Percentiles rank a stretch among this genome's conserved stretches.
Evolutionary conservation across 1,139 yeast genomes (phyloP).

Genomic region (Yamadazyma diddensiae): DNA sequence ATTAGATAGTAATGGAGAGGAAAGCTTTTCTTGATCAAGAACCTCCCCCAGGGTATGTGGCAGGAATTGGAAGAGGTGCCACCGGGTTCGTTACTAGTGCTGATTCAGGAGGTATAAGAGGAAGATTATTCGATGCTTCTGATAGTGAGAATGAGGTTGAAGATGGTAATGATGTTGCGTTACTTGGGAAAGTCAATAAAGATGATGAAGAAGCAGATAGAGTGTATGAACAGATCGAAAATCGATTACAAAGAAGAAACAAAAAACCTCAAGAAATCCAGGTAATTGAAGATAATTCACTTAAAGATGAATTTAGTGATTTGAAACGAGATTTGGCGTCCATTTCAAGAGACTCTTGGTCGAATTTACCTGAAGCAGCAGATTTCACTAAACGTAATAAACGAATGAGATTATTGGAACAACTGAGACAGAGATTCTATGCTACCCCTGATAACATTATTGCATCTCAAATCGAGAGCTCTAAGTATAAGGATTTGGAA

Average conservation of each 20-base stretch:
- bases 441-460: conserved; percentile 79
- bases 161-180: conserved; percentile 27
- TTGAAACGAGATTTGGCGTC: conserved; percentile 59
- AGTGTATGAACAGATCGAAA: conserved; percentile 65
- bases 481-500: conserved; percentile 8
- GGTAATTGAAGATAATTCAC: conserved; percentile 17
- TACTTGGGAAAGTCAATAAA: conserved; percentile 26
- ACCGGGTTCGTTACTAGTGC: conserved; percentile 87
- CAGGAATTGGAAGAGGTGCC: conserved; percentile 96
- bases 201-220: conserved; percentile 76
- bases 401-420: conserved; percentile 61
- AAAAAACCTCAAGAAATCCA: conserved; percentile 21
- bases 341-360: conserved; percentile 76
- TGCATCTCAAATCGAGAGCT: conserved; percentile 29
- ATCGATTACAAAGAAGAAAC: conserved; percentile 25
- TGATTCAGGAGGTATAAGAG: conserved; percentile 54
- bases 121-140: conserved; percentile 23
- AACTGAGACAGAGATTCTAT: conserved; percentile 66
- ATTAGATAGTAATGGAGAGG: conserved; percentile 36
- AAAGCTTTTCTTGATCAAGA: conserved; percentile 76
- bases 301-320: conserved; percentile 36
- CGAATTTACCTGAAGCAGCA: conserved; percentile 78
- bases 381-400: conserved; percentile 83
- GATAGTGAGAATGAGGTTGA: conserved; percentile 30
- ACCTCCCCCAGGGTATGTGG: conserved; percentile 86